Evolutionary conservation across 495 filamentous ascomycete genomes (phyloP).

Genomic region (Daldinia concentrica): DNA sequence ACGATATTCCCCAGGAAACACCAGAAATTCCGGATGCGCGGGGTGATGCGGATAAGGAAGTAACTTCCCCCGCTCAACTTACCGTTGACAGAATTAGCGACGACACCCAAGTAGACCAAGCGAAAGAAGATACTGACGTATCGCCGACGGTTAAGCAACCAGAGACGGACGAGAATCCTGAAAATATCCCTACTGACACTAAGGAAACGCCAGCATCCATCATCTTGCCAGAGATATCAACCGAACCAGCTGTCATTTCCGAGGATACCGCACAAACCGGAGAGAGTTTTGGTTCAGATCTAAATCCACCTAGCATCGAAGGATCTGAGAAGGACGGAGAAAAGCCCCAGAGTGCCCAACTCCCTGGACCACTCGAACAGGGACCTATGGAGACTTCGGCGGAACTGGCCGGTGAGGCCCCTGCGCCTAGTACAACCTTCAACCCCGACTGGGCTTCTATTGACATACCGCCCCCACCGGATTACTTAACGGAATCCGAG

Average conservation of each 20-base stretch:
- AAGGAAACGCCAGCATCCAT: conserved; percentile 12
- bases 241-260: conserved; percentile 11
- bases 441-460: conserved; percentile 18
- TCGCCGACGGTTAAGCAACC: not conserved
- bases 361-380: conserved; percentile 36
- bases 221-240: conserved; percentile 20
- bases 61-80: conserved; percentile 7
- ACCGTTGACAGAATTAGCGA: conserved; percentile 1
- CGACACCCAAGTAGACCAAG: conserved; percentile 6
- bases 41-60: conserved; percentile 12
- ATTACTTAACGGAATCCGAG: conserved; percentile 11
- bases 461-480: conserved; percentile 21
- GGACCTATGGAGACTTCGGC: conserved; percentile 22
- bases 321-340: conserved; percentile 45
- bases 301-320: conserved; percentile 10
- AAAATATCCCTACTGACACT: not conserved
- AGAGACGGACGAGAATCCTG: conserved; percentile 6
- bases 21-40: conserved; percentile 5
- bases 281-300: conserved; percentile 12
- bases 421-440: conserved; percentile 16
- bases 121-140: conserved; percentile 2
- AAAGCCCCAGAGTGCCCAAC: conserved; percentile 42
- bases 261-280: conserved; percentile 19
- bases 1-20: conserved; percentile 14
- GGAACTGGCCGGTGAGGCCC: conserved; percentile 11